Evolutionary conservation across 2,329 filamentous ascomycete genomes (phyloP).

Genomic region (Blastomyces emzantsi): DNA sequence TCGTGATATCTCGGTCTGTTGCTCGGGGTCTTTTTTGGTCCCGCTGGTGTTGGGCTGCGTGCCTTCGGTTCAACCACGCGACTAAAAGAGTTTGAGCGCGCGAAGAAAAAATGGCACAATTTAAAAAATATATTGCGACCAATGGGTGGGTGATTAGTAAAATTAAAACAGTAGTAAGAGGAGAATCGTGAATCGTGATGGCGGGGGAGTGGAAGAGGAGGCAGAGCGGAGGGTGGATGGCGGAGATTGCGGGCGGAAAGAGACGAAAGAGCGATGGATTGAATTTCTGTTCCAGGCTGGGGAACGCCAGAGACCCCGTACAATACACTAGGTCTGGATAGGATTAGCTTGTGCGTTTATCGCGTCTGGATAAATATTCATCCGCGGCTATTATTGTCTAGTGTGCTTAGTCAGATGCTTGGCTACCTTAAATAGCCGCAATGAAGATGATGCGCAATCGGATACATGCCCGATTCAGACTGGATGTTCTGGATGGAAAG

Average conservation of each 20-base stretch:
- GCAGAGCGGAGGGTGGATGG: not conserved
- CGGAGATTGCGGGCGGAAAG: not conserved
- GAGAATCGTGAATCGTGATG: not conserved
- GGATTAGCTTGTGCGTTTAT: conserved; percentile 4
- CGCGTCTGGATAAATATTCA: conserved; percentile 2
- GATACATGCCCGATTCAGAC: not conserved
- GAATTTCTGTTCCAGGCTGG: not conserved
- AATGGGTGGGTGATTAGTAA: not conserved
- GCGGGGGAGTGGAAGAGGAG: not conserved
- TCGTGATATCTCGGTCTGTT: not conserved
- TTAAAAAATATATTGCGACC: not conserved
- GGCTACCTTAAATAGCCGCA: not conserved
- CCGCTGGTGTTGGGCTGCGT: not conserved
- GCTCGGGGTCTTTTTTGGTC: not conserved
- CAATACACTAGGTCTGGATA: conserved; percentile 2
- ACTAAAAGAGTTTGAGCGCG: not conserved
- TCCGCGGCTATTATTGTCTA: not conserved
- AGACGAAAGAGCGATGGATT: not conserved
- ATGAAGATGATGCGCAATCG: not conserved
- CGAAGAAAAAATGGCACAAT: not conserved
- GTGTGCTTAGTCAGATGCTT: not conserved
- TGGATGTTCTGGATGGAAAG: not conserved
- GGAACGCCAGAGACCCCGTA: conserved; percentile 8
- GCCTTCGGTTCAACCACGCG: not conserved
- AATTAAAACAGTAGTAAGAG: not conserved